Base-by-base conservation (phyloP, 768 basidiomycete species). In the Mycena rebaudengoi region DNA sequence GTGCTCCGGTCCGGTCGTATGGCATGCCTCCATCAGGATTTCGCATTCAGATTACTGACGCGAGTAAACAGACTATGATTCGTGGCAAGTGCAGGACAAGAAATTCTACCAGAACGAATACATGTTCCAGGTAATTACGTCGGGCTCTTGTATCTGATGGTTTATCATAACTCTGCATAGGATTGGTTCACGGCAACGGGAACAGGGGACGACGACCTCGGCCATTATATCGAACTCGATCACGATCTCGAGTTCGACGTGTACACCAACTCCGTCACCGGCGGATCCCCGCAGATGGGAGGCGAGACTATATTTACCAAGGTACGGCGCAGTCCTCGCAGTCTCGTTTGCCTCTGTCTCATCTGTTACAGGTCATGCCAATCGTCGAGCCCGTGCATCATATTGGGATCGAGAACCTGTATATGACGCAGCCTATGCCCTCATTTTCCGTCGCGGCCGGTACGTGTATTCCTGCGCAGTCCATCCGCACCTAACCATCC, bases 381-480 rank as follows among this genome's bases (percentile, higher is more conserved):
- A 66, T 66, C 33, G 60, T 55, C 2, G 60, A 66, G 21, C 60
- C 60, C 16, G 48, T 66, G 7, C 32, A 55, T 40, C 60, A 66
- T 41, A 54, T 66, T 43, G 64, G 59, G 10, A 57, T 66, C 28
- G 52, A 66, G 37, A 51, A 66, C 26, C 26, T 66, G 14, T 66
- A 66, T 28, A 45, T 62, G n/a, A n/a, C n/a, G n/a, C n/a, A n/a
- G n/a, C n/a, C n/a, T n/a, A n/a, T n/a, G n/a, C n/a, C n/a, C n/a
- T 45, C 35, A 13, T 21, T 66, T 12, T 30, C 25, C 20, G 44
- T 43, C 18, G 45, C 23, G 3, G 41, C 55, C 30, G 65, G 55
- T 66, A 35, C 23, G 37, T 28, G n/a, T n/a, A n/a, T n/a, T n/a
- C n/a, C n/a, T n/a, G n/a, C n/a, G n/a, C n/a, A n/a, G n/a, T n/a